A percentile compares a stretch with the other conserved stretches of the same genome.
Conservation (phyloP, 768 basidiomycete species). For the Boletus barrowsii region DNA sequence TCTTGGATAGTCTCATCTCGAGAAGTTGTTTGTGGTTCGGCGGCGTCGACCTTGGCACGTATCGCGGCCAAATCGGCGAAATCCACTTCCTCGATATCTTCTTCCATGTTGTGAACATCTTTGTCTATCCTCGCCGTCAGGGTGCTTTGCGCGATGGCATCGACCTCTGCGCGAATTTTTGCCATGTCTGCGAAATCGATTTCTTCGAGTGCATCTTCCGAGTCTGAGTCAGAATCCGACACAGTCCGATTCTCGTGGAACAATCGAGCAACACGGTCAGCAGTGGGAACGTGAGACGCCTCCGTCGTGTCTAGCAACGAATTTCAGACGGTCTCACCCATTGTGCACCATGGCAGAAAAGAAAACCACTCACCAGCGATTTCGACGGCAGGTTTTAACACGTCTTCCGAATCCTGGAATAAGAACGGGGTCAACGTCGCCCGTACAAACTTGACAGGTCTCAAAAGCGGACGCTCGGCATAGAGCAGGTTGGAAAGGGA, state of each 20-base stretch:
- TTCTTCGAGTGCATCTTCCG: constrained; percentile 47
- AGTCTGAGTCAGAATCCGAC: constrained; percentile 24
- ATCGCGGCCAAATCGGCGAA: constrained; percentile 42
- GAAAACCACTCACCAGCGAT: constrained; percentile 40
- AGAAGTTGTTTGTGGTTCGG: background rate
- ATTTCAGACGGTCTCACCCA: background rate
- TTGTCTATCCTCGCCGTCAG: background rate
- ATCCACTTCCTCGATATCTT: constrained; percentile 47
- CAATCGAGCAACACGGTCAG: constrained; percentile 60
- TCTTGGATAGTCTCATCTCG: constrained; percentile 31
- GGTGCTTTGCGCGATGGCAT: constrained; percentile 19
- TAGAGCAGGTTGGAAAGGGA: constrained; percentile 56
- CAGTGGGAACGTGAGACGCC: constrained; percentile 62
- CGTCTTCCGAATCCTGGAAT: constrained; percentile 59
- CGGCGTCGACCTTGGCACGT: constrained; percentile 18
- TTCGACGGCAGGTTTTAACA: constrained; percentile 52
- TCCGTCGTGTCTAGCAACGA: constrained; percentile 36
- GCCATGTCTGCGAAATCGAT: constrained; percentile 66
- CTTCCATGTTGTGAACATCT: constrained; percentile 27
- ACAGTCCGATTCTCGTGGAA: constrained; percentile 46
- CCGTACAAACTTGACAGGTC: constrained; percentile 69
- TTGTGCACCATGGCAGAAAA: background rate
- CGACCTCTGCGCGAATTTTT: constrained; percentile 42
- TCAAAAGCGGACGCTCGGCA: constrained; percentile 56
- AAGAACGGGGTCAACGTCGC: constrained; percentile 48